Percentiles rank a stretch among this genome's conserved stretches.
phyloP scores from a whole-genome alignment of 2,329 filamentous ascomycete species.

The Fusarium sp. region DNA sequence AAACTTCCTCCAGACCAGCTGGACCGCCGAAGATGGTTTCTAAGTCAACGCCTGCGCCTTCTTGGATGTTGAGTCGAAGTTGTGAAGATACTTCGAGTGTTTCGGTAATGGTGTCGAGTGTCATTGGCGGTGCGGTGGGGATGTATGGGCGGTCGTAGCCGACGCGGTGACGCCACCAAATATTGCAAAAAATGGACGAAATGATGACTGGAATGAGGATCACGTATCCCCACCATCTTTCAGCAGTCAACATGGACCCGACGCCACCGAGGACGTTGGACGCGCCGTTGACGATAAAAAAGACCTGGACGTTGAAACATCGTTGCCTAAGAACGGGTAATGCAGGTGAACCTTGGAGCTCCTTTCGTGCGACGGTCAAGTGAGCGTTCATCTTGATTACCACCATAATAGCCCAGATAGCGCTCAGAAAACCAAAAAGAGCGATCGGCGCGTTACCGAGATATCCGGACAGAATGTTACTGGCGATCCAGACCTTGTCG shows the following conservation, averaged over 20 bases:
- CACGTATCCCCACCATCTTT: slow-evolving; percentile 65
- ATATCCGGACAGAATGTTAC: slow-evolving; percentile 67
- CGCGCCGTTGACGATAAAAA: slow-evolving; percentile 58
- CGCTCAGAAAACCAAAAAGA: slow-evolving; percentile 62
- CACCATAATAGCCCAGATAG: slow-evolving; percentile 60
- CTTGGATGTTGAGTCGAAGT: slow-evolving; percentile 9
- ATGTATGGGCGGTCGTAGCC: slow-evolving; percentile 54
- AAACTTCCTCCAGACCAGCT: not conserved
- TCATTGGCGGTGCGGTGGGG: not conserved
- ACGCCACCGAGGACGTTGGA: slow-evolving; percentile 61
- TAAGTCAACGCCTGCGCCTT: slow-evolving; percentile 7
- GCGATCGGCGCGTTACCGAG: slow-evolving; percentile 65
- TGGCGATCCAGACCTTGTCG: slow-evolving; percentile 55
- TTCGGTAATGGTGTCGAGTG: not conserved
- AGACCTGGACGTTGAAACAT: slow-evolving; percentile 55
- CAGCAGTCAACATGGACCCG: slow-evolving; percentile 63
- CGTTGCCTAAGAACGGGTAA: slow-evolving; percentile 51
- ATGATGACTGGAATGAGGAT: slow-evolving; percentile 63
- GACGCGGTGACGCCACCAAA: slow-evolving; percentile 60
- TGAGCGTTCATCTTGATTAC: slow-evolving; percentile 56
- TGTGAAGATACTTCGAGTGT: slow-evolving; percentile 28
- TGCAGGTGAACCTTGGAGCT: slow-evolving; percentile 45
- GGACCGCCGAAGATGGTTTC: slow-evolving; percentile 3
- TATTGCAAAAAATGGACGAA: slow-evolving; percentile 59
- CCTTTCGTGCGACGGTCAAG: slow-evolving; percentile 40